Evolutionary conservation across 2,329 filamentous ascomycete species (phyloP).

Genomic region (Dothideomycetes sp.): DNA sequence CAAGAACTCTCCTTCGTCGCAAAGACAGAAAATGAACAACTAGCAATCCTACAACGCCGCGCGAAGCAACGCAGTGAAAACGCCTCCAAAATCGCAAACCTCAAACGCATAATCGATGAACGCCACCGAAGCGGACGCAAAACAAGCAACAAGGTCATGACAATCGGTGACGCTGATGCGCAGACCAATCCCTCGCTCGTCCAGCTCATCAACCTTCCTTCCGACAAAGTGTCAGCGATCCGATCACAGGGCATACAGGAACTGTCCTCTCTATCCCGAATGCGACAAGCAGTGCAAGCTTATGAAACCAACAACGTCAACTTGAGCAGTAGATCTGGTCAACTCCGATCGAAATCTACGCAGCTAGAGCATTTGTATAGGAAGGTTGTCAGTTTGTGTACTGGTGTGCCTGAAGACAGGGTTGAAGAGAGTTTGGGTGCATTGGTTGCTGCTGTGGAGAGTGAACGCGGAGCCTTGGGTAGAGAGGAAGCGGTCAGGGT

Average conservation of each 20-base stretch:
- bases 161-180: slow-evolving; percentile 5
- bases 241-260: slow-evolving; percentile 7
- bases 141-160: not conserved
- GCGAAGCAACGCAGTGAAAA: slow-evolving; percentile 55
- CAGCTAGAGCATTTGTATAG: slow-evolving; percentile 84
- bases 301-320: slow-evolving; percentile 60
- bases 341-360: slow-evolving; percentile 67
- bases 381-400: slow-evolving; percentile 79
- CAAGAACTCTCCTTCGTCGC: slow-evolving; percentile 71
- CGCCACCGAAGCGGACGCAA: slow-evolving; percentile 41
- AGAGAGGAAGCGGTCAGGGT: slow-evolving; percentile 51
- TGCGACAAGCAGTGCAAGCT: slow-evolving; percentile 61
- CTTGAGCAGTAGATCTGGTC: slow-evolving; percentile 58
- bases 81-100: slow-evolving; percentile 65
- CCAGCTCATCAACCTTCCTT: not conserved
- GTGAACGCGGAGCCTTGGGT: slow-evolving; percentile 46
- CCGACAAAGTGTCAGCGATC: not conserved
- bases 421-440: slow-evolving; percentile 74
- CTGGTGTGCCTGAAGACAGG: slow-evolving; percentile 64
- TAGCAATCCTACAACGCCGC: slow-evolving; percentile 62
- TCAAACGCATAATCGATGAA: slow-evolving; percentile 55
- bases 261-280: slow-evolving; percentile 15
- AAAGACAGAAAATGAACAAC: slow-evolving; percentile 62
- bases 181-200: slow-evolving; percentile 1
- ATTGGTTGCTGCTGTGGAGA: slow-evolving; percentile 80